Percentiles rank a stretch among this genome's conserved stretches.
phyloP scores from a whole-genome alignment of 176 grass and related monocot species.

The Miscanthus lutarioriparius region DNA sequence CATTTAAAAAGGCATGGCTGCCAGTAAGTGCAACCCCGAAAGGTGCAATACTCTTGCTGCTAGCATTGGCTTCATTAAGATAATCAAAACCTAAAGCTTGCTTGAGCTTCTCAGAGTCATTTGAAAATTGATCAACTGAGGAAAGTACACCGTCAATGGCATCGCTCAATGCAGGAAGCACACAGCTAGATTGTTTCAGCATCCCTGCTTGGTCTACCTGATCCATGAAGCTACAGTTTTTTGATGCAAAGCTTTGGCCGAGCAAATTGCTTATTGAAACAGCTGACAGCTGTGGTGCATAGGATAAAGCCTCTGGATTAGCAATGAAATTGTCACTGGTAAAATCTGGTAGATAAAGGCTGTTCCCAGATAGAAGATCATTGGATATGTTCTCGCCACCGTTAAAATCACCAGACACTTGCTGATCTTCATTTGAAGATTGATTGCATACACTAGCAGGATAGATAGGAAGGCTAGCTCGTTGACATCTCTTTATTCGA shows the following conservation, averaged over 20 bases:
- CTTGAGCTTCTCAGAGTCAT: constrained; percentile 63
- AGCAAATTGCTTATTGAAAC: constrained; percentile 57
- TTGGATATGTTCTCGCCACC: constrained; percentile 48
- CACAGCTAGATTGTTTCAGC: constrained; percentile 59
- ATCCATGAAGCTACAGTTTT: constrained; percentile 57
- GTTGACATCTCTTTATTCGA: constrained; percentile 83
- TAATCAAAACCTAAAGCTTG: constrained; percentile 56
- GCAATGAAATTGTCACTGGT: constrained; percentile 58
- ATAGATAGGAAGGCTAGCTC: constrained; percentile 75
- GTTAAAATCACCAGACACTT: constrained; percentile 43
- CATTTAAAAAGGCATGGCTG: constrained; percentile 88
- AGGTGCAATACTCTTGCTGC: constrained; percentile 55
- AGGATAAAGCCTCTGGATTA: constrained; percentile 55
- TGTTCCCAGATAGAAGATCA: constrained; percentile 58
- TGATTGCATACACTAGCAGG: constrained; percentile 66
- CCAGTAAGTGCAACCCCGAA: constrained; percentile 50
- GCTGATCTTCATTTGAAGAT: constrained; percentile 59
- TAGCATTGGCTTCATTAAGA: constrained; percentile 59
- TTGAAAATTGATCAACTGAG: constrained; percentile 58
- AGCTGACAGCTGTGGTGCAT: constrained; percentile 53
- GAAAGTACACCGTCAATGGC: constrained; percentile 46
- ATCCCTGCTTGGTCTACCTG: constrained; percentile 47
- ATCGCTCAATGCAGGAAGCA: constrained; percentile 54
- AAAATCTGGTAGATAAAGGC: constrained; percentile 57
- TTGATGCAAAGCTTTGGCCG: constrained; percentile 56